A percentile compares a stretch with the other conserved stretches of the same genome.
Evolutionary conservation across 2,329 filamentous ascomycete species (phyloP).

Genomic region (Aspergillus hortae): DNA sequence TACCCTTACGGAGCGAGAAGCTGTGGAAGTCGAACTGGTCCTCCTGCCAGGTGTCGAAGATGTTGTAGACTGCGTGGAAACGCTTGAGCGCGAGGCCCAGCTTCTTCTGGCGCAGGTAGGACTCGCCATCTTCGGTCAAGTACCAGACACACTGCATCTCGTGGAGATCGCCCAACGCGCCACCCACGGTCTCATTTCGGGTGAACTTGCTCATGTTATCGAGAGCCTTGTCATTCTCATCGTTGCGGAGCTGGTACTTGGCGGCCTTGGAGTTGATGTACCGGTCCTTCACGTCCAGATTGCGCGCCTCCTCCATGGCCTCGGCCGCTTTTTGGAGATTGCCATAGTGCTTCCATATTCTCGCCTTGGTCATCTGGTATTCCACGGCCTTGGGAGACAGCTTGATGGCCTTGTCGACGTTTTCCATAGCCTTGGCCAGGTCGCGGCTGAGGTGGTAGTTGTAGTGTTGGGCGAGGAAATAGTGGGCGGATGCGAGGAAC

Average conservation of each 20-base stretch:
- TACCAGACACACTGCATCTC: conserved; percentile 99
- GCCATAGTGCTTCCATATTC: conserved; percentile 89
- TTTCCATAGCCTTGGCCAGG: conserved; percentile 73
- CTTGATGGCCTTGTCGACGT: conserved; percentile 78
- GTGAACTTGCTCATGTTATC: conserved; percentile 93
- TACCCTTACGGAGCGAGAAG: conserved; percentile 94
- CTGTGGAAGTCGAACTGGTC: conserved; percentile 99
- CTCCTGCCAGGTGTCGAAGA: conserved; percentile 97
- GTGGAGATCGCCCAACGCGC: conserved; percentile 82
- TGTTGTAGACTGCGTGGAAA: conserved; percentile 81
- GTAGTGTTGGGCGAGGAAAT: conserved; percentile 96
- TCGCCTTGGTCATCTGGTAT: conserved; percentile 90
- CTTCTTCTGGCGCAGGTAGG: conserved; percentile 78
- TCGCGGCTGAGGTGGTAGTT: conserved; percentile 87
- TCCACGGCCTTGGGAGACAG: conserved; percentile 79
- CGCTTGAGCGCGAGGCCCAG: conserved; percentile 85
- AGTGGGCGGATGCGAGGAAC: conserved; percentile 76
- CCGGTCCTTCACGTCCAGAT: conserved; percentile 82
- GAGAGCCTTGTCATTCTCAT: conserved; percentile 81
- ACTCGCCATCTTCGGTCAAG: conserved; percentile 89
- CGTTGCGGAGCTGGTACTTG: conserved; percentile 92
- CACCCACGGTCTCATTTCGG: conserved; percentile 80
- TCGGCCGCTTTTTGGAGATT: conserved; percentile 75
- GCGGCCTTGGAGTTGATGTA: conserved; percentile 99
- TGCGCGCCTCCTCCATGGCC: conserved; percentile 81